phyloP scores from a whole-genome alignment of 768 basidiomycete genomes.

The Boletus subcaerulescens region DNA sequence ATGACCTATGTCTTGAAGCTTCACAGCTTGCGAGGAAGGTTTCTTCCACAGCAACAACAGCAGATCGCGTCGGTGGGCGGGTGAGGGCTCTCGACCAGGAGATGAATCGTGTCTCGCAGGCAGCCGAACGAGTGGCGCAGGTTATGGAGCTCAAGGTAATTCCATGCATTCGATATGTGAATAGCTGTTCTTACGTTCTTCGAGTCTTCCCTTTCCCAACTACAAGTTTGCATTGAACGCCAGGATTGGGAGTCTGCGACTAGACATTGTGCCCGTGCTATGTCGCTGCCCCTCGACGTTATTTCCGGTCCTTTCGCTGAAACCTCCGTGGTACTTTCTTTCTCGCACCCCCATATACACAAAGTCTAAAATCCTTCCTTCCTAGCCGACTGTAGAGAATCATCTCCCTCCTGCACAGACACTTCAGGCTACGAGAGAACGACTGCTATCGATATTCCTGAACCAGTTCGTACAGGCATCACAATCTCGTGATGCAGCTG shows the following conservation, averaged over 20 bases:
- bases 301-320: constrained; percentile 84
- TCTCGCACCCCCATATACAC: not conserved
- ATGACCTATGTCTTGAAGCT: constrained; percentile 60
- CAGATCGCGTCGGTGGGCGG: constrained; percentile 86
- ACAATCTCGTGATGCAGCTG: constrained; percentile 73
- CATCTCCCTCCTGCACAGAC: constrained; percentile 86
- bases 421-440: constrained; percentile 68
- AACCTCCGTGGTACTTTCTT: constrained; percentile 70
- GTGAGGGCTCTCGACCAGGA: constrained; percentile 90
- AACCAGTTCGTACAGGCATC: constrained; percentile 84
- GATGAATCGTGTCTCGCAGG: constrained; percentile 85
- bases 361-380: not conserved
- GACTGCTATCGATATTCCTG: constrained; percentile 73
- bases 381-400: constrained; percentile 84
- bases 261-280: constrained; percentile 85
- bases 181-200: constrained; percentile 25
- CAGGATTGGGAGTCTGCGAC: constrained; percentile 97
- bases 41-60: constrained; percentile 70
- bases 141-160: constrained; percentile 92
- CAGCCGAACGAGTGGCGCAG: constrained; percentile 87
- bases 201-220: constrained; percentile 61
- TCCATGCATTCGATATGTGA: constrained; percentile 12
- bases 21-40: constrained; percentile 54
- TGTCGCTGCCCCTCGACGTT: constrained; percentile 77
- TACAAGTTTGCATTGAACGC: constrained; percentile 61